A percentile compares a stretch with the other conserved stretches of the same genome.
phyloP scores from a whole-genome alignment of 2,329 filamentous ascomycete species.

The Aspergillus uvarum region DNA sequence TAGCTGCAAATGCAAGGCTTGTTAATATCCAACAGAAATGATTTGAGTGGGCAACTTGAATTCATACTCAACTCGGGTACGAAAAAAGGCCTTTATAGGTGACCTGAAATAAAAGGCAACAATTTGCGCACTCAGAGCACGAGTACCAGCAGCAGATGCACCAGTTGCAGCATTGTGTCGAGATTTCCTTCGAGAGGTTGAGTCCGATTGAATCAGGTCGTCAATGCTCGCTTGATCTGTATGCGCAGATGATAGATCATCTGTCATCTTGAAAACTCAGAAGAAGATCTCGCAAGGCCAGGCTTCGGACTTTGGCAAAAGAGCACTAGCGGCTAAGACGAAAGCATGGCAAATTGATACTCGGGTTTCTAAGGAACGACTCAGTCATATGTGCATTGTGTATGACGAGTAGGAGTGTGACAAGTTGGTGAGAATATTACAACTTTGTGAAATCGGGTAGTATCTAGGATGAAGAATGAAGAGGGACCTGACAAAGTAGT shows the following conservation, averaged over 20 bases:
- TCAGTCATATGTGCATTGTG: neutral
- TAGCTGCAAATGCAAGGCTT: constrained; percentile 40
- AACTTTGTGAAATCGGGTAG: neutral
- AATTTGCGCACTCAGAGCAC: constrained; percentile 78
- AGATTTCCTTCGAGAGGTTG: constrained; percentile 41
- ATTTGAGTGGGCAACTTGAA: neutral
- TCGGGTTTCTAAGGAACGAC: neutral
- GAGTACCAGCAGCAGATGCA: constrained; percentile 80
- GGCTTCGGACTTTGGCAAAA: neutral
- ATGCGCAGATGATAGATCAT: constrained; percentile 16
- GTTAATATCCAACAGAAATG: neutral
- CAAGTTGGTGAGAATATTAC: neutral
- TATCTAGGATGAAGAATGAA: neutral
- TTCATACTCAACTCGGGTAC: constrained; percentile 81
- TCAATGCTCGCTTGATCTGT: constrained; percentile 18
- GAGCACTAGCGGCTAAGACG: neutral
- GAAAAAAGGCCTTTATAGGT: constrained; percentile 89
- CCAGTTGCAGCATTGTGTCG: constrained; percentile 65
- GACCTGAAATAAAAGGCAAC: constrained; percentile 90
- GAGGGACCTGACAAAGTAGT: neutral
- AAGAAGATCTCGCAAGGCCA: neutral
- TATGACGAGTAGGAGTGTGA: neutral
- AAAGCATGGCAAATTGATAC: neutral
- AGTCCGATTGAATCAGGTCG: constrained; percentile 6
- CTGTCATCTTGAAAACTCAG: neutral